Evolutionary conservation across 2,329 filamentous ascomycete genomes (phyloP).

Genomic region (Aspergillaceae sp.): DNA sequence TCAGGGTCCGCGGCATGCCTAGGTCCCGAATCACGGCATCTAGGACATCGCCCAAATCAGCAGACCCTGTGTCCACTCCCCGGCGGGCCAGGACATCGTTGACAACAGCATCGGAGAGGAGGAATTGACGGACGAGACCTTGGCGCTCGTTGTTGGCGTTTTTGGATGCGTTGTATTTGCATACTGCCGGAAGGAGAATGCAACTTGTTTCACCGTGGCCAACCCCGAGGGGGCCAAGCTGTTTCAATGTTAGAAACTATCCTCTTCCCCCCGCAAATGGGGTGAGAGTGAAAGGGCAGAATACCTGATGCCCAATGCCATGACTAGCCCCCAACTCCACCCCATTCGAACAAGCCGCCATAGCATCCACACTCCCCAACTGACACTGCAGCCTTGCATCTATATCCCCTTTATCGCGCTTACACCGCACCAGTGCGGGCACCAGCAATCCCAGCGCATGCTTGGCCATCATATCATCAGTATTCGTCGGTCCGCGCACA

Average conservation of each 20-base stretch:
- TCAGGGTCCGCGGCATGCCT: slow-evolving; percentile 47
- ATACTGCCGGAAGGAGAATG: slow-evolving; percentile 47
- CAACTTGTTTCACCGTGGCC: slow-evolving; percentile 55
- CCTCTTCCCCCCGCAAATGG: not conserved
- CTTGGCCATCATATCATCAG: slow-evolving; percentile 30
- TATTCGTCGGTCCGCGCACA: slow-evolving; percentile 20
- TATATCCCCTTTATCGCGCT: slow-evolving; percentile 27
- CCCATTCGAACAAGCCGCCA: slow-evolving; percentile 37
- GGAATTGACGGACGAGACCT: slow-evolving; percentile 29
- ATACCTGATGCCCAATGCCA: slow-evolving; percentile 45
- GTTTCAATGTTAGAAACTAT: slow-evolving; percentile 1
- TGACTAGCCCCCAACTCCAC: slow-evolving; percentile 44
- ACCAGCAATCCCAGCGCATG: slow-evolving; percentile 37
- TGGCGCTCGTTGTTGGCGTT: slow-evolving; percentile 39
- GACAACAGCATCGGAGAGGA: slow-evolving; percentile 34
- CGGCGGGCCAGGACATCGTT: slow-evolving; percentile 27
- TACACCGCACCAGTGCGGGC: slow-evolving; percentile 35
- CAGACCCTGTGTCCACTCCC: slow-evolving; percentile 14
- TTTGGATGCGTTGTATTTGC: slow-evolving; percentile 45
- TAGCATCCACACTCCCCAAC: slow-evolving; percentile 46
- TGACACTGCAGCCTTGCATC: slow-evolving; percentile 42
- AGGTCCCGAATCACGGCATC: slow-evolving; percentile 44
- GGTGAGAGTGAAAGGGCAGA: slow-evolving; percentile 2
- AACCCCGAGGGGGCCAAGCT: slow-evolving; percentile 48
- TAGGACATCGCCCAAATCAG: slow-evolving; percentile 45